phyloP scores from a whole-genome alignment of 768 basidiomycete genomes.

The Boletus insuetus region DNA sequence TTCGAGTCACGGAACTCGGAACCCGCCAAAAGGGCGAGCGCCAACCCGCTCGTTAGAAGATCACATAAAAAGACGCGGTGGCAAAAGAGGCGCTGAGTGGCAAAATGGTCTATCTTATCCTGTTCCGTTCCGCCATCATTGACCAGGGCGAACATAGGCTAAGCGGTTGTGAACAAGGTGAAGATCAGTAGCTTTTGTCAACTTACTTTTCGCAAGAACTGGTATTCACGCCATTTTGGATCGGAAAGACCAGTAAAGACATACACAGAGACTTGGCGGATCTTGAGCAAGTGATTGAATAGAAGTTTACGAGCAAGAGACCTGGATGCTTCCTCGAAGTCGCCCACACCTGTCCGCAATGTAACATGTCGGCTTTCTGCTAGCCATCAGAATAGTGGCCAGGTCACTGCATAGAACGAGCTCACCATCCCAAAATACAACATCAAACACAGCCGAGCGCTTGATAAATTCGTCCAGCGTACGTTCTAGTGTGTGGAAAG shows the following conservation, averaged over 20 bases:
- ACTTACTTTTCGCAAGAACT: constrained; percentile 38
- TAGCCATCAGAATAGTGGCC: background rate
- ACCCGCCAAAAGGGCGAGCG: constrained; percentile 51
- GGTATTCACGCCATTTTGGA: constrained; percentile 48
- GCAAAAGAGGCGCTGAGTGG: constrained; percentile 35
- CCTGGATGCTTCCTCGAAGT: constrained; percentile 44
- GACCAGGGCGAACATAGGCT: constrained; percentile 69
- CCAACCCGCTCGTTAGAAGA: constrained; percentile 47
- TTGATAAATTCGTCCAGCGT: constrained; percentile 46
- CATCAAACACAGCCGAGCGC: constrained; percentile 54
- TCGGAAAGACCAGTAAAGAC: constrained; percentile 47
- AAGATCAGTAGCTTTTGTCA: background rate
- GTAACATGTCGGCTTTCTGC: constrained; percentile 47
- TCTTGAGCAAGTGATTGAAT: constrained; percentile 44
- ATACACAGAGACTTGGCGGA: constrained; percentile 41
- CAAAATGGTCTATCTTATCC: constrained; percentile 6
- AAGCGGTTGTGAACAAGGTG: constrained; percentile 10
- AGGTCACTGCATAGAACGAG: background rate
- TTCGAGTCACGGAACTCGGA: constrained; percentile 63
- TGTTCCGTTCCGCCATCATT: constrained; percentile 47
- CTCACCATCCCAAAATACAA: constrained; percentile 62
- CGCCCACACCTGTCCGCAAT: constrained; percentile 35
- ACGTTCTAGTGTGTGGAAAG: constrained; percentile 52
- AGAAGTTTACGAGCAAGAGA: constrained; percentile 51
- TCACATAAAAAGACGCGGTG: constrained; percentile 51